Evolutionary conservation across 331 rosid genomes (phyloP).

Genomic region (Saraca asoca): DNA sequence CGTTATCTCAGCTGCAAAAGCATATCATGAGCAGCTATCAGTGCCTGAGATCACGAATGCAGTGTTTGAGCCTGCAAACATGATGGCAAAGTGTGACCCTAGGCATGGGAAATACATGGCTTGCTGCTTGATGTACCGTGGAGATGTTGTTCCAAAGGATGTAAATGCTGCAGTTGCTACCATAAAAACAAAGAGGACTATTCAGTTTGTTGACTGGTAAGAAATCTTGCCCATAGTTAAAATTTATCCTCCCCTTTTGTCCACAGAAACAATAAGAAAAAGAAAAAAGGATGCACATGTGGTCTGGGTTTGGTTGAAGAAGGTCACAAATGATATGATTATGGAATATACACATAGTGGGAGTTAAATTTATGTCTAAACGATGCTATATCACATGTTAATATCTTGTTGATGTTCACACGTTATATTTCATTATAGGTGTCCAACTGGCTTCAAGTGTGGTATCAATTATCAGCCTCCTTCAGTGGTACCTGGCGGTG

Average conservation of each 20-base stretch:
- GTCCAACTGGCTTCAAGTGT: conserved; percentile 54
- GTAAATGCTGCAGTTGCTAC: conserved; percentile 52
- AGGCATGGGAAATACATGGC: conserved; percentile 56
- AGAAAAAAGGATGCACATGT: too few relatives aligned
- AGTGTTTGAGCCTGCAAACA: conserved; percentile 49
- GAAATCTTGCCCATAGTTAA: too few relatives aligned
- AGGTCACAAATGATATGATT: too few relatives aligned
- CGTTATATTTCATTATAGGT: background rate
- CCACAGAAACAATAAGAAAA: too few relatives aligned
- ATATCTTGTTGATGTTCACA: too few relatives aligned
- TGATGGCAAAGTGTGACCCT: conserved; percentile 57
- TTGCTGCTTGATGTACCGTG: conserved; percentile 53
- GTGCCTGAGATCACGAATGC: conserved; percentile 50
- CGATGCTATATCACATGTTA: too few relatives aligned
- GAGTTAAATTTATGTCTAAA: too few relatives aligned
- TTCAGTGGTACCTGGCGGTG: conserved; percentile 56
- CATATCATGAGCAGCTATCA: conserved; percentile 52
- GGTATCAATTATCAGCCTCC: conserved; percentile 57
- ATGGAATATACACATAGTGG: too few relatives aligned
- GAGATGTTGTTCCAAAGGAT: conserved; percentile 54
- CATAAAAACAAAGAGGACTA: conserved; percentile 51
- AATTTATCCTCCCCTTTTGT: too few relatives aligned
- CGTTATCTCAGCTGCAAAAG: conserved; percentile 51
- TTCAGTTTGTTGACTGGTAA: conserved; percentile 50
- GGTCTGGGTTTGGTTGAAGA: too few relatives aligned